These are phyloP conservation scores for Xylariaceae sp. DNA, from an alignment of 2,329 filamentous ascomycete species.

Conservation along the genomic window DNA sequence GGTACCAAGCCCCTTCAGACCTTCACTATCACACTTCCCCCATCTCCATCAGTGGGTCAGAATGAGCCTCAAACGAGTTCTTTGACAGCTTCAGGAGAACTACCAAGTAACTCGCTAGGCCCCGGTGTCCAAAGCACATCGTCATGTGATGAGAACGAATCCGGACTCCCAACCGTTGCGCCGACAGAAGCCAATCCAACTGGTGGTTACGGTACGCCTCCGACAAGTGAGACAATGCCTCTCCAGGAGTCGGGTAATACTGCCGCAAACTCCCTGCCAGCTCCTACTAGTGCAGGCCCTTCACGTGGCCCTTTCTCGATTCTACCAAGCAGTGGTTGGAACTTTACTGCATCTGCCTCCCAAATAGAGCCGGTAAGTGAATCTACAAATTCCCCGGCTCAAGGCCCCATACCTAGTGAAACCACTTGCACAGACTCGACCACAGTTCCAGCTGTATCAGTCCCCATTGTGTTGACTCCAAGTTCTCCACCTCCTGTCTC, in stretches of 20 bases:
- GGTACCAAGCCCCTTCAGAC: slow-evolving; percentile 14
- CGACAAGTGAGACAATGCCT: slow-evolving; percentile 19
- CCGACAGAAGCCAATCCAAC: slow-evolving; percentile 10
- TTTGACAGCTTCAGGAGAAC: slow-evolving; percentile 5
- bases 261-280: not conserved
- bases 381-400: slow-evolving; percentile 12
- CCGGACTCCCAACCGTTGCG: too few species aligned
- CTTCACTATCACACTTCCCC: slow-evolving; percentile 24
- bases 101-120: slow-evolving; percentile 4
- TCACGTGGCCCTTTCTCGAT: slow-evolving; percentile 25
- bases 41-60: slow-evolving; percentile 9
- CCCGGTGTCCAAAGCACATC: too few species aligned
- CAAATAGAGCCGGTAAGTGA: slow-evolving; percentile 15
- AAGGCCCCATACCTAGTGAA: slow-evolving; percentile 10
- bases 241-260: slow-evolving; percentile 16
- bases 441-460: slow-evolving; percentile 6
- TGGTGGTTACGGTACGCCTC: slow-evolving; percentile 25
- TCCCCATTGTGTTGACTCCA: slow-evolving; percentile 18
- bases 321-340: slow-evolving; percentile 31
- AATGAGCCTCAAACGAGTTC: slow-evolving; percentile 3
- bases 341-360: slow-evolving; percentile 25
- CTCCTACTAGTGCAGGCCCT: not conserved
- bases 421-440: slow-evolving; percentile 18
- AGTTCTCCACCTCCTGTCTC: slow-evolving; percentile 25
- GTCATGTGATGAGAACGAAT: too few species aligned